These are phyloP conservation scores for Fusarium sp. DNA, from an alignment of 2,329 filamentous ascomycete species.

Conservation along the genomic window DNA sequence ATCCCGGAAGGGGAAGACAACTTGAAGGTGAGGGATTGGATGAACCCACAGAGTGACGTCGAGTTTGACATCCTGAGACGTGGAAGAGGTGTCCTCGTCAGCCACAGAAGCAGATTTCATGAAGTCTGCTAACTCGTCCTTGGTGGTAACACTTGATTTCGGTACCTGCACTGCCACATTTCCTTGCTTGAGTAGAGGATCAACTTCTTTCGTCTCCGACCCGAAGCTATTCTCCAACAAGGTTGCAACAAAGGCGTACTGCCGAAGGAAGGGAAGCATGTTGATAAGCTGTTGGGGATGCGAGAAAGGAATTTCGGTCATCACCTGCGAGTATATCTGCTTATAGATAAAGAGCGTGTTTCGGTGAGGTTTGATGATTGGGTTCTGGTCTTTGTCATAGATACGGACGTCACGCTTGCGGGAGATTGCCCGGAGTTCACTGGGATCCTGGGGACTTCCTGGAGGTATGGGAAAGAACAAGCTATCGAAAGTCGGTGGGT, in stretches of 20 bases:
- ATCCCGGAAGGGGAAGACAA: conserved; percentile 66
- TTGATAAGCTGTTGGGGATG: conserved; percentile 82
- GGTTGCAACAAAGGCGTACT: conserved; percentile 78
- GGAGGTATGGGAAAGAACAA: conserved; percentile 68
- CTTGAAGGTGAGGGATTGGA: conserved; percentile 62
- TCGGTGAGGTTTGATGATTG: conserved; percentile 57
- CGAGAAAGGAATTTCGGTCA: conserved; percentile 79
- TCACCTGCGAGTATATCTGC: conserved; percentile 75
- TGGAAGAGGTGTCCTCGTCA: background rate
- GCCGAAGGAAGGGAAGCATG: conserved; percentile 79
- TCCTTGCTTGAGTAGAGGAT: conserved; percentile 17
- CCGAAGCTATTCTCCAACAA: conserved; percentile 74
- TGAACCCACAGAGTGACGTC: conserved; percentile 68
- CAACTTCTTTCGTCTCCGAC: conserved; percentile 48
- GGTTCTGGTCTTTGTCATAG: conserved; percentile 51
- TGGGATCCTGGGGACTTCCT: conserved; percentile 65
- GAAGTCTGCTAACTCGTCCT: conserved; percentile 53
- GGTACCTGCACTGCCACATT: conserved; percentile 1
- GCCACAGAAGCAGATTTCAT: conserved; percentile 37
- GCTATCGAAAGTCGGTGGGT: conserved; percentile 67
- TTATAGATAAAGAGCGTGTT: conserved; percentile 79
- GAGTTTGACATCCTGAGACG: conserved; percentile 51
- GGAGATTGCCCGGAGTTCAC: conserved; percentile 68
- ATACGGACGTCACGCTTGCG: conserved; percentile 63
- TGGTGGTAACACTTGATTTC: conserved; percentile 47